These are phyloP conservation scores for Phytophthora pluvialis DNA, from an alignment of 352 stramenopile genomes.

Conservation along the genomic window DNA sequence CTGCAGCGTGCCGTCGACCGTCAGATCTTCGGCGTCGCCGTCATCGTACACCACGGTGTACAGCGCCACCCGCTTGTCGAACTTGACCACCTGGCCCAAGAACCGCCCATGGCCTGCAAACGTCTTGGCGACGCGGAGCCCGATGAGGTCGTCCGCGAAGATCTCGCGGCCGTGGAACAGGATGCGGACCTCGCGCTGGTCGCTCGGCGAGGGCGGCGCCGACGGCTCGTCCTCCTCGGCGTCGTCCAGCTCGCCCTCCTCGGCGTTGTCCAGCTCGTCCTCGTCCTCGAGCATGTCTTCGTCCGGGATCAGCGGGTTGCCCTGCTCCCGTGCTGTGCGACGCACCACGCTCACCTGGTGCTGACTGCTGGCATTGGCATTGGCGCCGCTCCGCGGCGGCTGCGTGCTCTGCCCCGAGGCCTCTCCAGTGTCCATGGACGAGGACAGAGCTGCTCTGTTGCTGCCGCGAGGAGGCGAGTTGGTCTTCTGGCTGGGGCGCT, in stretches of 20 bases:
- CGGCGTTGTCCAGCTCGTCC: constrained; percentile 23
- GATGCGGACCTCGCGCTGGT: constrained; percentile 54
- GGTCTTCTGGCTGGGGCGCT: constrained; percentile 7
- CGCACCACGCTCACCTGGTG: constrained; percentile 10
- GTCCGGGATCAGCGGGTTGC: constrained; percentile 21
- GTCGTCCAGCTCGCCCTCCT: constrained; percentile 35
- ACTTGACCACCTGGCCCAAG: constrained; percentile 88
- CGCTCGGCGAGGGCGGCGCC: constrained; percentile 36
- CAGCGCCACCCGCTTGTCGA: constrained; percentile 64
- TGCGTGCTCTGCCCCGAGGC: not conserved
- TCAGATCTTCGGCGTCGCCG: constrained; percentile 81
- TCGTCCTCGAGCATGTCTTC: constrained; percentile 36
- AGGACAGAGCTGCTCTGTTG: constrained; percentile 3
- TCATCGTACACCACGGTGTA: constrained; percentile 90
- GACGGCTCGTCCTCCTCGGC: constrained; percentile 24
- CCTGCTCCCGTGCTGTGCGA: constrained; percentile 32
- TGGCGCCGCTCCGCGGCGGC: not conserved
- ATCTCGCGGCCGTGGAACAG: constrained; percentile 80
- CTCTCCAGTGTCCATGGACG: not conserved
- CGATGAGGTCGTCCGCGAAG: constrained; percentile 79
- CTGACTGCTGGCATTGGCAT: not conserved
- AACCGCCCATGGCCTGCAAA: constrained; percentile 84
- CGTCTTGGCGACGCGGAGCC: constrained; percentile 83
- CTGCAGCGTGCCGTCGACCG: constrained; percentile 78
- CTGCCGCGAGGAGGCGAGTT: constrained; percentile 7